Base-by-base conservation (phyloP, 768 basidiomycete species). In the Suillus paluster region DNA sequence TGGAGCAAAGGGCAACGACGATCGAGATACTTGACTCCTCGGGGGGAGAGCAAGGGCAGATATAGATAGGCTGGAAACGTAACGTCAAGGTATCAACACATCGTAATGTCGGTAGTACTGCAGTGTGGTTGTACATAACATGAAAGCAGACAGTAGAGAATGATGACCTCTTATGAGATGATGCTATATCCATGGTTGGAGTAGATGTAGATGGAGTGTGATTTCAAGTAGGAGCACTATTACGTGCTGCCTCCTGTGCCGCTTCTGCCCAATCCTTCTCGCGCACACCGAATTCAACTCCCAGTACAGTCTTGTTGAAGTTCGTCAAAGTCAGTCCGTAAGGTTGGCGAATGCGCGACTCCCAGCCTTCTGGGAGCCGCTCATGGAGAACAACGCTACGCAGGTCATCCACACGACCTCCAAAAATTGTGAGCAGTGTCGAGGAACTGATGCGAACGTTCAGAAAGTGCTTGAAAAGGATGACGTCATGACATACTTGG, bases 311-410 rank as follows among this genome's bases (percentile, higher is more conserved):
- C 9, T 59, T 57, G 68, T 93, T 89, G 78, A 92, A 88, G 8
- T 71, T 70, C 5, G 73, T 49, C 4, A 93, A 68, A 1, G 92
- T 91, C 41, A 92, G 73, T 0, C 92, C 91, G 57, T 79, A 75
- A 1, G 76, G 83, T 56, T 81, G 74, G 49, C 81, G 79, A 19
- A 85, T 69, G 23, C 81, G 77, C 0, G 91, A 80, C 68, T 92
- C 89, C 90, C 90, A 94, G 11, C 86, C 85, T 0, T 88, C 79
- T 0, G 88, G 87, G 25, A 94, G 69, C 7, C 90, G 84, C 65
- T 94, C 92, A 38, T 94, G 87, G 5, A 80, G 67, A 41, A 94
- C 72, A 36, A 90, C 63, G 1, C 80, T 63, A 55, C 82, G 75
- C 30, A 93, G 68, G 63, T 89, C 88, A 1, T 77, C 71, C 10